These are phyloP conservation scores for Huntiella moniliformis DNA, from an alignment of 2,329 filamentous ascomycete genomes.

Conservation along the genomic window DNA sequence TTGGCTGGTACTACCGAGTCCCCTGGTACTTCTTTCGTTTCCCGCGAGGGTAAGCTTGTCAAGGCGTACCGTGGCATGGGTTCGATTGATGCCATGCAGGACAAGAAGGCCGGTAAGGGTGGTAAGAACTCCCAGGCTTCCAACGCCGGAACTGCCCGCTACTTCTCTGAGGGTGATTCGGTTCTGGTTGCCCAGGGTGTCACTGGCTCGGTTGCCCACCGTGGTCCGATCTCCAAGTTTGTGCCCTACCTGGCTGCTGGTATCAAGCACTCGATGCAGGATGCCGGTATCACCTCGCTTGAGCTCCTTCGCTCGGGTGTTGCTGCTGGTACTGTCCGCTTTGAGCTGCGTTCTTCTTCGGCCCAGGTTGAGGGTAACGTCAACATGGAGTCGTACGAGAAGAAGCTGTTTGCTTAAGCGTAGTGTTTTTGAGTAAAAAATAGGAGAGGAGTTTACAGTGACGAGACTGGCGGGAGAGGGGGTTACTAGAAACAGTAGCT, in stretches of 20 bases:
- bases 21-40: slow-evolving; percentile 90
- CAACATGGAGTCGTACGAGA: slow-evolving; percentile 97
- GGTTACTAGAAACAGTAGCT: background rate
- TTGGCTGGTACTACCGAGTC: slow-evolving; percentile 95
- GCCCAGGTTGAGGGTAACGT: slow-evolving; percentile 94
- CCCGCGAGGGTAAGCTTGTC: slow-evolving; percentile 89
- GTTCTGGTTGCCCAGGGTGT: slow-evolving; percentile 95
- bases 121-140: slow-evolving; percentile 55
- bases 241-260: slow-evolving; percentile 89
- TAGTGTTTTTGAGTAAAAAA: background rate
- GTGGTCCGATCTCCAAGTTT: slow-evolving; percentile 82
- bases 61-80: slow-evolving; percentile 99
- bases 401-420: slow-evolving; percentile 86
- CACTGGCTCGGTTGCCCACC: slow-evolving; percentile 64
- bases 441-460: background rate
- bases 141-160: slow-evolving; percentile 91
- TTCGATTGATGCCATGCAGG: slow-evolving; percentile 97
- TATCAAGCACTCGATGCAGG: slow-evolving; percentile 93
- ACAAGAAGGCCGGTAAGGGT: slow-evolving; percentile 77
- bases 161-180: slow-evolving; percentile 93
- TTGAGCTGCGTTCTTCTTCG: slow-evolving; percentile 85
- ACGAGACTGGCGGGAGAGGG: background rate
- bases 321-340: slow-evolving; percentile 56
- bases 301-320: slow-evolving; percentile 59
- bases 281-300: slow-evolving; percentile 74